Percentiles rank a stretch among this genome's conserved stretches.
These are phyloP conservation scores for Russula vinacea DNA, from an alignment of 768 basidiomycete species.

Conservation along the genomic window DNA sequence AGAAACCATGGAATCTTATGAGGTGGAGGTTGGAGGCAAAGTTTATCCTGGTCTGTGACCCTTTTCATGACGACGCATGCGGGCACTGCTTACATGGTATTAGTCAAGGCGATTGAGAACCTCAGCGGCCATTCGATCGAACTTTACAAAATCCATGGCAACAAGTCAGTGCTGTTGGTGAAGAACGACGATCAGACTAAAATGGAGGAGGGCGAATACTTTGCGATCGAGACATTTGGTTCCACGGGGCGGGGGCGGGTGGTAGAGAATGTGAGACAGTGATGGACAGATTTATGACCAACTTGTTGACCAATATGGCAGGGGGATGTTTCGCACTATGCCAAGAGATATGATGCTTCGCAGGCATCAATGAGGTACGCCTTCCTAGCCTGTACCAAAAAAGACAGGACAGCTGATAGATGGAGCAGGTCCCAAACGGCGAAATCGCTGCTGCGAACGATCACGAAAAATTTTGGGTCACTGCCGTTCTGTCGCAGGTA, in stretches of 20 bases:
- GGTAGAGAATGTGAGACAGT: constrained; percentile 62
- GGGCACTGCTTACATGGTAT: constrained; percentile 28
- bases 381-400: background rate
- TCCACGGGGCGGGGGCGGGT: constrained; percentile 91
- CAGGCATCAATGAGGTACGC: constrained; percentile 68
- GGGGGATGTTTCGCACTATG: constrained; percentile 96
- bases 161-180: constrained; percentile 87
- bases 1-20: constrained; percentile 98
- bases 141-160: constrained; percentile 88
- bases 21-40: constrained; percentile 89
- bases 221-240: constrained; percentile 98
- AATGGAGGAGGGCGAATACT: constrained; percentile 99
- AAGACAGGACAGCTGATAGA: constrained; percentile 18
- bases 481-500: constrained; percentile 95
- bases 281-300: constrained; percentile 1
- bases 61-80: background rate
- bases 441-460: constrained; percentile 79
- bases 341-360: constrained; percentile 64
- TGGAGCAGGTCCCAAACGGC: constrained; percentile 69
- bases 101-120: constrained; percentile 92
- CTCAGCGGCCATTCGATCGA: constrained; percentile 94
- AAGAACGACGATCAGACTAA: constrained; percentile 87
- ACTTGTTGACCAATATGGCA: constrained; percentile 35
- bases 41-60: constrained; percentile 62
- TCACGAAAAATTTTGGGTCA: constrained; percentile 91